Percentiles rank a stretch among this genome's conserved stretches.
Evolutionary conservation across 169 alveolate genomes (phyloP).

Genomic region (Perkinsus marinus): DNA sequence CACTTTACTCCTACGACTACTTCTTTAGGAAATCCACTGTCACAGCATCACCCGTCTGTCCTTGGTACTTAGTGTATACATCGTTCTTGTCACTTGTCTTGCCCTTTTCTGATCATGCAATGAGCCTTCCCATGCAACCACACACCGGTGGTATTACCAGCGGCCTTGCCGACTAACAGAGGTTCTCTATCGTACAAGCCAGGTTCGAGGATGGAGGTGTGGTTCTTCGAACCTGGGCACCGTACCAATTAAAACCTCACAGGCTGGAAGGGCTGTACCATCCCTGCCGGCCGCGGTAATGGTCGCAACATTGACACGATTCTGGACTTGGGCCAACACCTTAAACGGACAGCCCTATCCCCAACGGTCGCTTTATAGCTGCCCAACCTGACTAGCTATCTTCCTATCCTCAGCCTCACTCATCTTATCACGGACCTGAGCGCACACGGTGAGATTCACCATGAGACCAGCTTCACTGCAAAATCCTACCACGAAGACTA

Average conservation of each 20-base stretch:
- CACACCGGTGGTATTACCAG: neutral
- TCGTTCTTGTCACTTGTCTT: neutral
- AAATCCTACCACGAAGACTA: slow-evolving; percentile 65
- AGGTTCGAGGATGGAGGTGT: neutral
- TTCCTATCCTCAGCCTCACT: slow-evolving; percentile 50
- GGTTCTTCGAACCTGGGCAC: neutral
- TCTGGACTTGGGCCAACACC: neutral
- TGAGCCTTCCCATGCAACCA: neutral
- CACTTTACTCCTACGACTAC: neutral
- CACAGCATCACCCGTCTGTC: slow-evolving; percentile 44
- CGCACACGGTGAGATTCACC: neutral
- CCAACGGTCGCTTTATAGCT: neutral
- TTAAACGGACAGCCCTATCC: neutral
- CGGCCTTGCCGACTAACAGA: neutral
- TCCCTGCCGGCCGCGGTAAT: neutral
- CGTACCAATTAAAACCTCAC: neutral
- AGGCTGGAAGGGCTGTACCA: neutral
- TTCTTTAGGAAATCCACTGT: slow-evolving; percentile 37
- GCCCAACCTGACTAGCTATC: neutral
- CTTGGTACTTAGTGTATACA: slow-evolving; percentile 41
- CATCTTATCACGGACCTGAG: slow-evolving; percentile 26
- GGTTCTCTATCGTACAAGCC: neutral
- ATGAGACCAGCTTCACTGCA: neutral
- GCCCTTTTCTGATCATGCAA: neutral
- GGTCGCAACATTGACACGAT: neutral